Evolutionary conservation across 495 filamentous ascomycete species (phyloP).

Genomic region (Aspergillus indologenus): DNA sequence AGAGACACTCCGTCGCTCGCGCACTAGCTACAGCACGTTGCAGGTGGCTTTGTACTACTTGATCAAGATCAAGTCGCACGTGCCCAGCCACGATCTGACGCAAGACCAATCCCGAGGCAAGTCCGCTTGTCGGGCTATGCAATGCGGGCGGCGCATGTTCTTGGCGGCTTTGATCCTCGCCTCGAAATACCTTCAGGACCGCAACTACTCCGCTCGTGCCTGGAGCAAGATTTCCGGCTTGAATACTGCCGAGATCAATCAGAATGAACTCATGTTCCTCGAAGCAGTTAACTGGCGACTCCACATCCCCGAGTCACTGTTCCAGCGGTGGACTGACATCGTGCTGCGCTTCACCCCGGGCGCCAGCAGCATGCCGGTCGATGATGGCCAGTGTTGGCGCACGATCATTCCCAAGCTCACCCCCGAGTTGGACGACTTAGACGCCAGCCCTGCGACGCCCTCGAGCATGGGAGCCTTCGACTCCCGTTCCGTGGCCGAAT

Average conservation of each 20-base stretch:
- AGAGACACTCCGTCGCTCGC: conserved; percentile 89
- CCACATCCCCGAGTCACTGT: conserved; percentile 83
- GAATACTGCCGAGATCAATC: conserved; percentile 87
- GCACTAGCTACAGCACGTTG: conserved; percentile 94
- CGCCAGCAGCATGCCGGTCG: conserved; percentile 29
- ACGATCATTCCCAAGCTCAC: conserved; percentile 73
- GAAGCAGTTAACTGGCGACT: conserved; percentile 89
- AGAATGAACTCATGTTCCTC: conserved; percentile 93
- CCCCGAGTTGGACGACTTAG: conserved; percentile 54
- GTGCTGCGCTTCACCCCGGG: conserved; percentile 78
- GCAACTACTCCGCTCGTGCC: conserved; percentile 93
- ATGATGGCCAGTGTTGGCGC: conserved; percentile 61
- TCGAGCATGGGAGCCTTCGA: conserved; percentile 32
- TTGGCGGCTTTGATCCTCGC: conserved; percentile 87
- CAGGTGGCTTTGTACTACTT: conserved; percentile 97
- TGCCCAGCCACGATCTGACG: conserved; percentile 79
- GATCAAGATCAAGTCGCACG: conserved; percentile 86
- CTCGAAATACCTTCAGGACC: conserved; percentile 96
- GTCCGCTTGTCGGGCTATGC: conserved; percentile 73
- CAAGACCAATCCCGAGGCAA: conserved; percentile 80
- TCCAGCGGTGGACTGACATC: conserved; percentile 88
- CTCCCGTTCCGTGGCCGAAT: conserved; percentile 26
- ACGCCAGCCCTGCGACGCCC: conserved; percentile 34
- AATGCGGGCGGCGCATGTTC: conserved; percentile 98
- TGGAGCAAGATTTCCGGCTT: conserved; percentile 99